Conservation (phyloP, 31 red algal genomes). For the Endocladia muricata region DNA sequence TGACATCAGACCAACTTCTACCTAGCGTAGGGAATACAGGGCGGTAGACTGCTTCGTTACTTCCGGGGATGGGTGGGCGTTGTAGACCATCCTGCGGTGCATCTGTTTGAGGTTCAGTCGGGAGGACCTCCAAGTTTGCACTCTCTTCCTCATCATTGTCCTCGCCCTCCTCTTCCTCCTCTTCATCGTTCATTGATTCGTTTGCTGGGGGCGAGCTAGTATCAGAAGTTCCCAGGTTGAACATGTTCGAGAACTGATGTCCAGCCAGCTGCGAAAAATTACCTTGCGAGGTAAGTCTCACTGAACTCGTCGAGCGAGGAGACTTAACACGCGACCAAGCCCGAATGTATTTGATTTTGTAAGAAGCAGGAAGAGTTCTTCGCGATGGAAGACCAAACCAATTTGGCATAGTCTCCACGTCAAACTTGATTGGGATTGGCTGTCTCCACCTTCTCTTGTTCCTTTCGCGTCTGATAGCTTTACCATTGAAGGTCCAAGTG, state of each 20-base stretch:
- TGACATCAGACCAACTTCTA: conserved; percentile 11
- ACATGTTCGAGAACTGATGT: not conserved
- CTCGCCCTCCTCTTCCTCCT: not conserved
- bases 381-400: conserved; percentile 64
- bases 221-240: not conserved
- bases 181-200: not conserved
- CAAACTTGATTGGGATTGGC: conserved; percentile 59
- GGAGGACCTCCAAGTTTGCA: conserved; percentile 25
- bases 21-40: conserved; percentile 32
- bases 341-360: conserved; percentile 58
- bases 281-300: not conserved
- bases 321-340: conserved; percentile 27
- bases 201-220: not conserved
- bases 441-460: conserved; percentile 36
- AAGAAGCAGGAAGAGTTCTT: conserved; percentile 24
- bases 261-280: not conserved
- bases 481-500: conserved; percentile 65
- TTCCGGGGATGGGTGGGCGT: conserved; percentile 51
- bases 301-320: not conserved
- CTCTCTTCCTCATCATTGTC: conserved; percentile 34
- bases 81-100: conserved; percentile 43
- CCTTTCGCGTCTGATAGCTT: conserved; percentile 37
- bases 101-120: conserved; percentile 18
- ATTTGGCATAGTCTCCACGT: conserved; percentile 68
- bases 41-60: conserved; percentile 45